Base-by-base conservation (phyloP, 169 alveolate species). In the Cryptosporidium tyzzeri region DNA sequence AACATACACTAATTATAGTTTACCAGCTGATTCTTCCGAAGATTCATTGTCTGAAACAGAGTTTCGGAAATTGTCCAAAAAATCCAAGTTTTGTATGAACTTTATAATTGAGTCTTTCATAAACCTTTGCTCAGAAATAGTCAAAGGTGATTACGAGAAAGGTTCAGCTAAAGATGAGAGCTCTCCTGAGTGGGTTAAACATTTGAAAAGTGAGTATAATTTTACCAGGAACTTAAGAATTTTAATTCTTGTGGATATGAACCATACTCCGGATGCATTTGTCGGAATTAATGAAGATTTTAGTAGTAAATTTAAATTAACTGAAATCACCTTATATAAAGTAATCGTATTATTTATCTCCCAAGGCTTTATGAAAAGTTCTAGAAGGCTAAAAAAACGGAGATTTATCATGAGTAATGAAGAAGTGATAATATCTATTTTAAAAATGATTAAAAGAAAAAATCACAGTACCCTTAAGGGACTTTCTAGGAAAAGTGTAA, bases 391-490 rank as follows among this genome's bases (percentile, higher is more conserved):
- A 12, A 50, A 48, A 41, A 53, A 26, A 21, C 62, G 89, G 89
- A n/a, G 8, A 9, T 80, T n/a, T 31, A 14, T 80, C 1, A 62
- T 37, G 37, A 80, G 89, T 16, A 59, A 16, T 1, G 69, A 62
- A 3, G 48, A 44, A 23, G 74, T 80, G 8, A 33, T 80, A 23
- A 18, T 31, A 21, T 80, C 75, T 26, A 80, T 80, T 44, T 14
- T 80, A 29, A 59, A 74, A 65, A 39, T 80, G 35, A 31, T 67
- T 31, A 80, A 62, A n/a, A 80, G 89, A 80, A 18, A 10, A 61
- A 23, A 23, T 16, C 62, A 80, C 68, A 37, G 80, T 26, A 80
- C 89, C 21, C 45, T 80, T 9, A 59, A 41, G 16, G 89, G 89
- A 5, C 45, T 65, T 4, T 29, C 89, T 2, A 23, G 8, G 29